Conservation (phyloP, 805 yeast genomes). For the Candida boidinii region DNA sequence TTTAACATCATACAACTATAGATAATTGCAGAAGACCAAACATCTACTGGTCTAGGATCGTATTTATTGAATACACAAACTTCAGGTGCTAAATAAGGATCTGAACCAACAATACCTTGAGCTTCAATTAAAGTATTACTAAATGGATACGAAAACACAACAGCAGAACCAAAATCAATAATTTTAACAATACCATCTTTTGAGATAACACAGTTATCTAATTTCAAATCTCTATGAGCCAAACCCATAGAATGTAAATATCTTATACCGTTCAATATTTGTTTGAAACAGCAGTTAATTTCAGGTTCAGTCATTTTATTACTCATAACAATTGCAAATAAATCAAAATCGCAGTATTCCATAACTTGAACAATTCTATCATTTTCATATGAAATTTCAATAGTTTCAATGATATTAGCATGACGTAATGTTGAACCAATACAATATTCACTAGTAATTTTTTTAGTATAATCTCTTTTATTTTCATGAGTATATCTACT, state of each 20-base stretch:
- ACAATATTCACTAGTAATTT: constrained; percentile 90
- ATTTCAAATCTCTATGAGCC: constrained; percentile 85
- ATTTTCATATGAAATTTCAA: constrained; percentile 84
- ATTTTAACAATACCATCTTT: constrained; percentile 78
- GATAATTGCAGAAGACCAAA: constrained; percentile 89
- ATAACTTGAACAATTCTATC: constrained; percentile 83
- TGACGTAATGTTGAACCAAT: constrained; percentile 86
- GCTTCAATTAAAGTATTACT: constrained; percentile 65
- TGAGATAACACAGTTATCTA: constrained; percentile 87
- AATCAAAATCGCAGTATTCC: constrained; percentile 91
- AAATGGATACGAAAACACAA: constrained; percentile 83
- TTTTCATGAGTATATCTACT: constrained; percentile 66
- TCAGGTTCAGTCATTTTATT: constrained; percentile 78
- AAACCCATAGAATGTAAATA: constrained; percentile 80
- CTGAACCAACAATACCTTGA: constrained; percentile 81
- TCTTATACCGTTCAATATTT: constrained; percentile 69
- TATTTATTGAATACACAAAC: constrained; percentile 75
- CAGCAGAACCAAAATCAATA: constrained; percentile 92
- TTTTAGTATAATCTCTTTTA: constrained; percentile 80
- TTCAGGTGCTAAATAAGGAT: constrained; percentile 89
- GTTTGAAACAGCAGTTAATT: constrained; percentile 84
- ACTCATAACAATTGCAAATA: constrained; percentile 92
- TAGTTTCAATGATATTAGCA: constrained; percentile 83
- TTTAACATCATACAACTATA: constrained; percentile 88
- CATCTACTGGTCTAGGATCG: constrained; percentile 89